Percentiles rank a stretch among this genome's conserved stretches.
Conservation (phyloP, 805 yeast genomes). For the Saccharomycopsis microspora region DNA sequence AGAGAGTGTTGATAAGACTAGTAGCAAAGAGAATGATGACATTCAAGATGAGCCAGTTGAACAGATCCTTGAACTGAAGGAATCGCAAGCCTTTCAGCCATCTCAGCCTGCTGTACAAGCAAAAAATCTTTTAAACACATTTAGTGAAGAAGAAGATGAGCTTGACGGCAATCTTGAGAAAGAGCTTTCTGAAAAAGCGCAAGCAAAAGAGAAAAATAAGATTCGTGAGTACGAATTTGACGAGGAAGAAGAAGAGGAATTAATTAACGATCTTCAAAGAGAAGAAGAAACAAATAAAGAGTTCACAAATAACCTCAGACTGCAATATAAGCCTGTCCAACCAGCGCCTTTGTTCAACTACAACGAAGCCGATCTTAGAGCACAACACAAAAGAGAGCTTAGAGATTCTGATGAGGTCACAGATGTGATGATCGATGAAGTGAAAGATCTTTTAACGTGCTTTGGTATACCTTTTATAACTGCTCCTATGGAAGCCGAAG, state of each 20-base stretch:
- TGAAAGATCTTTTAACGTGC: constrained; percentile 73
- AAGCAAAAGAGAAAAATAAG: neutral
- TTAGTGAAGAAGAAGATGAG: neutral
- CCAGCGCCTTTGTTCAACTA: constrained; percentile 9
- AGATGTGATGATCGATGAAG: constrained; percentile 73
- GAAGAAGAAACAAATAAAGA: constrained; percentile 67
- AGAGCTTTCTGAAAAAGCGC: neutral
- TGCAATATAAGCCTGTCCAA: constrained; percentile 7
- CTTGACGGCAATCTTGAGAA: neutral
- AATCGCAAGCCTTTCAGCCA: neutral
- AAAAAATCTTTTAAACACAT: neutral
- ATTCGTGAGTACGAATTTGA: constrained; percentile 45
- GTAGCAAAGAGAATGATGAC: constrained; percentile 2
- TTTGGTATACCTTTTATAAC: constrained; percentile 93
- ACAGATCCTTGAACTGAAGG: neutral
- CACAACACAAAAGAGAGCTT: constrained; percentile 52
- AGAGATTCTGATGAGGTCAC: constrained; percentile 92
- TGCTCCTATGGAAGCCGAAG: constrained; percentile 99
- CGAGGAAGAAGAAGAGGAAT: constrained; percentile 66
- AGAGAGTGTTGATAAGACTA: constrained; percentile 15
- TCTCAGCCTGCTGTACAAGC: neutral
- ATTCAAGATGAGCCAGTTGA: neutral
- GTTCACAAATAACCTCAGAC: constrained; percentile 36
- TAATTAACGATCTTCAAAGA: constrained; percentile 47
- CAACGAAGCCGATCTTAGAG: constrained; percentile 38